Evolutionary conservation across 495 filamentous ascomycete genomes (phyloP), one percentile per base, ranked within the genome.

Genomic region (Jackrogersella minutella): DNA sequence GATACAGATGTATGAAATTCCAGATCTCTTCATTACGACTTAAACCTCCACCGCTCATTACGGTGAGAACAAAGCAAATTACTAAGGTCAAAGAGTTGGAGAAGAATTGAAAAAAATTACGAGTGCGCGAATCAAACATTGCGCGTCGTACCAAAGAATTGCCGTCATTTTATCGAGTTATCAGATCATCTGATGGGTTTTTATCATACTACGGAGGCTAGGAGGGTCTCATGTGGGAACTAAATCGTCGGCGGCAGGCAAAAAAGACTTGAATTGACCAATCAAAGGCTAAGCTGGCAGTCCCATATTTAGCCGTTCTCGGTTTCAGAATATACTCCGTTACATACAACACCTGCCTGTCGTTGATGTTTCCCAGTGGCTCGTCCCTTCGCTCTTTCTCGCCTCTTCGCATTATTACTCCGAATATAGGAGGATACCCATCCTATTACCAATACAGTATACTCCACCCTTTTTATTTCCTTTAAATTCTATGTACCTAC

Each of bases 291-390:
- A 6, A 6, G 2, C 10, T 6, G 7, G 2, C 19, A 5, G 62
- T 58, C 41, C 58, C 65, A 59, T n/a, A 68, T 33, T 58, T 62
- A 63, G 40, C 65, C 65, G 54, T 51, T 46, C 41, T 69, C 66
- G 62, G 62, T 60, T 64, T 46, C 36, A 62, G 26, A 56, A 64
- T 56, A 69, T 55, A 49, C 34, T 14, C 65, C 65, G 59, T 39
- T 33, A 51, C 13, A 34, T 33, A 51, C 13, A 34, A 17, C 22
- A 33, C 41, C 24, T 57, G 13, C 31, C 52, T 39, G 3, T 3
- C 3, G 26, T n/a, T n/a, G n/a, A n/a, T n/a, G n/a, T n/a, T n/a
- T n/a, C n/a, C n/a, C n/a, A n/a, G n/a, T n/a, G n/a, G n/a, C n/a
- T n/a, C 19, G 11, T 13, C 22, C n/a, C 24, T 46, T 66, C 53